Evolutionary conservation across 1,284 basidiomycete species (phyloP).

Genomic region (Hymenochaete sp.): DNA sequence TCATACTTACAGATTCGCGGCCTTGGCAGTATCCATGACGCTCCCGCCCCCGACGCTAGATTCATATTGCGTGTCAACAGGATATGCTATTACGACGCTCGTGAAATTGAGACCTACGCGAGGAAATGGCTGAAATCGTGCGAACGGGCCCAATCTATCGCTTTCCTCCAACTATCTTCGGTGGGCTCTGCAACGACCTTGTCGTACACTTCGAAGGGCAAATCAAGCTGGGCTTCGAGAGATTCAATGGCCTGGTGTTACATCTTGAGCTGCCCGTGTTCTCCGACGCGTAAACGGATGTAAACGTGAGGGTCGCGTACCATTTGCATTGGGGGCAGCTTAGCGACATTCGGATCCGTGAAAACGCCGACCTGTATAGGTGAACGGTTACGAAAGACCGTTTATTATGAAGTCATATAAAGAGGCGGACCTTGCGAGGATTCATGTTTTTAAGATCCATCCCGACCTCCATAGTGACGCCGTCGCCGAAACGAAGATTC

Average conservation of each 20-base stretch:
- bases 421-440: conserved; percentile 57
- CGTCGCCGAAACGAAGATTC: conserved; percentile 83
- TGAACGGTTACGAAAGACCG: conserved; percentile 18
- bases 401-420: conserved; percentile 8
- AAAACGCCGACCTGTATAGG: conserved; percentile 79
- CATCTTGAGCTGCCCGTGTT: too few species aligned
- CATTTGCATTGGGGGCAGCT: conserved; percentile 75
- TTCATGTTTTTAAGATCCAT: conserved; percentile 92
- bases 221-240: conserved; percentile 60
- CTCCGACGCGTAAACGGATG: too few species aligned
- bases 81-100: too few species aligned
- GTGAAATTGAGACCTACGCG: conserved; percentile 47
- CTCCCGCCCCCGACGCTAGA: conserved; percentile 86
- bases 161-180: conserved; percentile 79
- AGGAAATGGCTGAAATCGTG: conserved; percentile 92
- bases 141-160: conserved; percentile 80
- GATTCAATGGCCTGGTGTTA: conserved; percentile 71
- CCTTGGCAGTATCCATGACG: conserved; percentile 92
- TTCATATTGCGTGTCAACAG: not conserved
- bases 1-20: conserved; percentile 72
- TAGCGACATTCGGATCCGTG: conserved; percentile 81
- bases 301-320: too few species aligned
- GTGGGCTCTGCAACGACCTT: conserved; percentile 86
- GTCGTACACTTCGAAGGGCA: conserved; percentile 82
- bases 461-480: conserved; percentile 86